Conservation (phyloP, 2,329 filamentous ascomycete genomes). For the Bipolaris zeicola region DNA sequence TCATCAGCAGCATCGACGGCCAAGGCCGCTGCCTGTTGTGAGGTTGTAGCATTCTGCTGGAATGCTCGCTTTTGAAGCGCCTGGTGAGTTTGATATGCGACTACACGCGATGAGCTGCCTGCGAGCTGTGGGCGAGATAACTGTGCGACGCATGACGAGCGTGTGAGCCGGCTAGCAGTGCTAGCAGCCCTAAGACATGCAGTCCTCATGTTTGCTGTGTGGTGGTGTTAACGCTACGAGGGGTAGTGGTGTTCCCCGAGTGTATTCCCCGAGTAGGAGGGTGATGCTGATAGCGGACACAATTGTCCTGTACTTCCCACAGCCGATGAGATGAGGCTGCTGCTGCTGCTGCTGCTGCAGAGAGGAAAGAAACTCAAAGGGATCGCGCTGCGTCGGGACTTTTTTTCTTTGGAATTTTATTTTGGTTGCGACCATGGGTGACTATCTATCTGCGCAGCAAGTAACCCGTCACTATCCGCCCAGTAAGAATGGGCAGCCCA, state of each 20-base stretch:
- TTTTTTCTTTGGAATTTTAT: not conserved
- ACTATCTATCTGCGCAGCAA: conserved; percentile 1
- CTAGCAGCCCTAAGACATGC: conserved; percentile 41
- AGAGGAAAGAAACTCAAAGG: conserved; percentile 5
- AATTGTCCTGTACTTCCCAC: conserved; percentile 3
- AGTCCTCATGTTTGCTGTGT: conserved; percentile 36
- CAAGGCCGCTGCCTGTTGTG: conserved; percentile 25
- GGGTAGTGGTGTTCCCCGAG: not conserved
- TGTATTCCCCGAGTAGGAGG: not conserved
- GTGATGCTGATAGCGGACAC: conserved; percentile 3
- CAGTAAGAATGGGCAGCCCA: not conserved
- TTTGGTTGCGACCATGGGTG: not conserved
- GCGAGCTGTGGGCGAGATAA: conserved; percentile 29
- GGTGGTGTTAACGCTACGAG: conserved; percentile 1
- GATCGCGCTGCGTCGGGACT: conserved; percentile 6
- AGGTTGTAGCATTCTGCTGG: conserved; percentile 26
- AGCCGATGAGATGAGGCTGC: not conserved
- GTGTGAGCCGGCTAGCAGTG: conserved; percentile 34
- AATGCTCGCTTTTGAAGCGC: conserved; percentile 30
- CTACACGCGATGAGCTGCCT: conserved; percentile 22
- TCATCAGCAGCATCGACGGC: conserved; percentile 35
- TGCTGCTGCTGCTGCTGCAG: not conserved
- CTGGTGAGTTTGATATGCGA: conserved; percentile 23
- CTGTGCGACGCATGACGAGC: conserved; percentile 26
- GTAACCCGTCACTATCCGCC: conserved; percentile 26